Evolutionary conservation across 1,139 yeast genomes (phyloP), one percentile per base, ranked within the genome.

Genomic region (Yamadazyma spencermartinsiae): DNA sequence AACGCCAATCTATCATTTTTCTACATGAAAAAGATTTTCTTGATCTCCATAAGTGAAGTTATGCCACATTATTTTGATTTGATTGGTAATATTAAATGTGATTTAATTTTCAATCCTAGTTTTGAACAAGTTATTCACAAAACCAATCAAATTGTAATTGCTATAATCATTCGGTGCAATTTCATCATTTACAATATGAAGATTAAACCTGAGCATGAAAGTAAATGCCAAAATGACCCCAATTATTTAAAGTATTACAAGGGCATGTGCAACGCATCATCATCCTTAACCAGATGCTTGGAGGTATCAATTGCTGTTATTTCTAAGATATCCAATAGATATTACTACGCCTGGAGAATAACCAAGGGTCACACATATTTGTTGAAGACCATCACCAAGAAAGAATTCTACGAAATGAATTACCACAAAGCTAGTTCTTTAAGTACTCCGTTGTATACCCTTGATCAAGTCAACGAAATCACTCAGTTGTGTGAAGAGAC

Each of bases 321-420:
- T n/a, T 58, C 64, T 1, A 65, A 59, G 38, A 51, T 67, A n/a
- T 65, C 76, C 37, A 62, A 68, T 36, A 55, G 74, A 31, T 74
- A 74, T 49, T 76, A 69, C 48, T 68, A 66, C 50, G 78, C 80
- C 0, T 75, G 80, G 81, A 61, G 72, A 48, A 60, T 68, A n/a
- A 63, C 71, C 28, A 74, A 72, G 41, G 68, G 71, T 2, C 76
- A 71, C 39, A 61, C 66, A 0, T 61, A 46, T 34, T 48, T 63
- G 31, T 53, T 66, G 42, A 57, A 55, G 34, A 51, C 56, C 0
- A 54, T 63, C 11, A 62, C 67, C 14, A 48, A 52, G 4, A 45
- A 51, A 37, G 63, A 58, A 2, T 68, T 68, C 40, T 70, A 68
- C 44, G 54, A 54, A 13, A 48, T 47, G 19, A 53, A 55, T 34